A percentile compares a stretch with the other conserved stretches of the same genome.
phyloP scores from a whole-genome alignment of 2,329 filamentous ascomycete genomes.

The Fusarium cicatricum region DNA sequence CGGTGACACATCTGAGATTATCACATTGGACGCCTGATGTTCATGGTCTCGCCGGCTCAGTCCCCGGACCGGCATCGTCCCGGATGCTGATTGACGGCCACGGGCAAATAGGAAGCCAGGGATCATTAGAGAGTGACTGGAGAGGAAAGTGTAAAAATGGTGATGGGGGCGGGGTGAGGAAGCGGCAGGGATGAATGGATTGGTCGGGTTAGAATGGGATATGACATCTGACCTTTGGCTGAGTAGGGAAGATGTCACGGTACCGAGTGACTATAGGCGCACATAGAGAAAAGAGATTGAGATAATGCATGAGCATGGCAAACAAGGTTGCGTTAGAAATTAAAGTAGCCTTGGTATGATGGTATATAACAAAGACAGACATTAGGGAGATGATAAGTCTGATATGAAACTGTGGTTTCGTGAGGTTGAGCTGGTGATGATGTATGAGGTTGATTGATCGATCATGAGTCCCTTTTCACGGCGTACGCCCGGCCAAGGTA shows the following conservation, averaged over 20 bases:
- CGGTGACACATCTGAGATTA: background rate
- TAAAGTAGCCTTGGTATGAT: no score
- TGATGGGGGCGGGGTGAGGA: constrained; percentile 1
- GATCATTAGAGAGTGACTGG: background rate
- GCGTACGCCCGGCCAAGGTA: background rate
- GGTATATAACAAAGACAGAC: no score
- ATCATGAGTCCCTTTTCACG: no score
- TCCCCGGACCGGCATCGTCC: constrained; percentile 16
- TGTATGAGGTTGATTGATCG: background rate
- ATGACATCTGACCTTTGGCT: constrained; percentile 17
- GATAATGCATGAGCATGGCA: no score
- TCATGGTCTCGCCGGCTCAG: constrained; percentile 5
- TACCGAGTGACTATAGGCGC: background rate
- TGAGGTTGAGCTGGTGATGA: constrained; percentile 11
- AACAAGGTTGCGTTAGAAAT: no score
- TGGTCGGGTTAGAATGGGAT: constrained; percentile 3
- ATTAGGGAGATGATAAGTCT: no score
- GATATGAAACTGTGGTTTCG: background rate
- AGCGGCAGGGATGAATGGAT: constrained; percentile 16
- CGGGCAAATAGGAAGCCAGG: constrained; percentile 5
- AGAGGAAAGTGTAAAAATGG: background rate
- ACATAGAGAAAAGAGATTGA: no score
- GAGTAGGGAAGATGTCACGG: background rate
- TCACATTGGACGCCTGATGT: background rate
- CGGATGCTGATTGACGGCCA: constrained; percentile 15